Conservation (phyloP, 2,329 filamentous ascomycete species). For the Fusarium algeriense region DNA sequence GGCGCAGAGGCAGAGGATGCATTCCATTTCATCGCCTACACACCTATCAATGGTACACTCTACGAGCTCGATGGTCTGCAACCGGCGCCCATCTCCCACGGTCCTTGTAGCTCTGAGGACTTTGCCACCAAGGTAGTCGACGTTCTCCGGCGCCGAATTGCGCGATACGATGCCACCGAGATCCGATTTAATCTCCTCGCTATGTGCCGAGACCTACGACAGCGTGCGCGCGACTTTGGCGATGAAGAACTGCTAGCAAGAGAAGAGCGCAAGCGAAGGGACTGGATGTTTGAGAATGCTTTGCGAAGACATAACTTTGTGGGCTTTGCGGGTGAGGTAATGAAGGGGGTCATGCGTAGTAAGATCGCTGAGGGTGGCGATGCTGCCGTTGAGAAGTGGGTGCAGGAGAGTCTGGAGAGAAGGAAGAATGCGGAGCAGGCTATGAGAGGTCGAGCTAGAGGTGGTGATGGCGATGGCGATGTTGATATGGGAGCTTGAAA, state of each 20-base stretch:
- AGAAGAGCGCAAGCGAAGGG: slow-evolving; percentile 85
- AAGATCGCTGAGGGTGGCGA: slow-evolving; percentile 77
- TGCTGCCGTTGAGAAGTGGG: slow-evolving; percentile 77
- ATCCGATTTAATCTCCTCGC: slow-evolving; percentile 97
- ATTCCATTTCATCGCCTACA: slow-evolving; percentile 98
- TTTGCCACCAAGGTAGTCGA: slow-evolving; percentile 86
- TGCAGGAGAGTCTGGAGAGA: slow-evolving; percentile 74
- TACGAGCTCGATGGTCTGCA: slow-evolving; percentile 98
- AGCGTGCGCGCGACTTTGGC: slow-evolving; percentile 82
- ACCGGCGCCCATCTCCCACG: slow-evolving; percentile 91
- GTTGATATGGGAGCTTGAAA: slow-evolving; percentile 56
- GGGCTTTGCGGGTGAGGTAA: slow-evolving; percentile 89
- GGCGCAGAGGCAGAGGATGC: slow-evolving; percentile 81
- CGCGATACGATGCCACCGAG: slow-evolving; percentile 85
- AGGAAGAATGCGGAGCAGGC: slow-evolving; percentile 58
- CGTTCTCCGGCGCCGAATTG: slow-evolving; percentile 87
- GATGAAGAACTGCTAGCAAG: slow-evolving; percentile 81
- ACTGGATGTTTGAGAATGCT: slow-evolving; percentile 96
- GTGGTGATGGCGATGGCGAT: slow-evolving; percentile 54
- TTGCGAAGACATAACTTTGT: slow-evolving; percentile 95
- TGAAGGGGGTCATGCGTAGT: slow-evolving; percentile 83
- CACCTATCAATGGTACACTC: slow-evolving; percentile 79
- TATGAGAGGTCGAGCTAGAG: slow-evolving; percentile 47
- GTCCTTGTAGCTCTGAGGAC: slow-evolving; percentile 73
- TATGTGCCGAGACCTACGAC: slow-evolving; percentile 85